These are phyloP conservation scores for Ailanthus altissimus DNA, from an alignment of 345 rosid species.

Conservation along the genomic window DNA sequence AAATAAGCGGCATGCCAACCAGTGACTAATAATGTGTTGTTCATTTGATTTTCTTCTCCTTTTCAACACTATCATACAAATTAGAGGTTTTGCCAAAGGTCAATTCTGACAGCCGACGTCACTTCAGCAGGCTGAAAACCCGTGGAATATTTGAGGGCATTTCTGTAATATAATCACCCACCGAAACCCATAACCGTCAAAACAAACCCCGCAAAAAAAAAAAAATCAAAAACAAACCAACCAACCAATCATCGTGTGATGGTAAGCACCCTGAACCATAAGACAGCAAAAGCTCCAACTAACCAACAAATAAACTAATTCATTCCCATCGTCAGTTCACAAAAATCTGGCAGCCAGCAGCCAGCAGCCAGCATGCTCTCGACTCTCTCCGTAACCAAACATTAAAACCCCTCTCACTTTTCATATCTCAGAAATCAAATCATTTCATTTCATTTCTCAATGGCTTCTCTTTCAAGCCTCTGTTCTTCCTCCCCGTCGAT, in stretches of 20 bases:
- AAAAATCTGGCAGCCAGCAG: slow-evolving; percentile 4
- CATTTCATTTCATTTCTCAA: slow-evolving; percentile 32
- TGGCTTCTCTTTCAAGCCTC: slow-evolving; percentile 60
- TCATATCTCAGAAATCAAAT: slow-evolving; percentile 29
- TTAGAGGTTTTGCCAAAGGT: too few species aligned
- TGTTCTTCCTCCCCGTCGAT: slow-evolving; percentile 46
- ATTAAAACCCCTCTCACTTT: slow-evolving; percentile 13
- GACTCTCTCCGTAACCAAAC: neutral
- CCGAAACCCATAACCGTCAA: neutral
- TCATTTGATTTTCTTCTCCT: neutral
- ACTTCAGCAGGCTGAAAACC: neutral
- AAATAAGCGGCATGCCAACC: neutral
- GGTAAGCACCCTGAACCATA: neutral
- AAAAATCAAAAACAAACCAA: neutral
- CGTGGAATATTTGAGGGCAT: neutral
- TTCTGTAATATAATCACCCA: neutral
- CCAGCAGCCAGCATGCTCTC: neutral
- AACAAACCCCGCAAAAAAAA: neutral
- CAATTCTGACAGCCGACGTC: neutral
- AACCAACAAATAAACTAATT: neutral
- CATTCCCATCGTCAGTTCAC: neutral
- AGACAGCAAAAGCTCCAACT: neutral
- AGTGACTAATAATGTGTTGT: neutral
- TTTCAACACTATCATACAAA: neutral
- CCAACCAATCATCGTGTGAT: slow-evolving; percentile 14